Base-by-base conservation (phyloP, 1,284 basidiomycete genomes). In the Stygiomarasmius scandens region DNA sequence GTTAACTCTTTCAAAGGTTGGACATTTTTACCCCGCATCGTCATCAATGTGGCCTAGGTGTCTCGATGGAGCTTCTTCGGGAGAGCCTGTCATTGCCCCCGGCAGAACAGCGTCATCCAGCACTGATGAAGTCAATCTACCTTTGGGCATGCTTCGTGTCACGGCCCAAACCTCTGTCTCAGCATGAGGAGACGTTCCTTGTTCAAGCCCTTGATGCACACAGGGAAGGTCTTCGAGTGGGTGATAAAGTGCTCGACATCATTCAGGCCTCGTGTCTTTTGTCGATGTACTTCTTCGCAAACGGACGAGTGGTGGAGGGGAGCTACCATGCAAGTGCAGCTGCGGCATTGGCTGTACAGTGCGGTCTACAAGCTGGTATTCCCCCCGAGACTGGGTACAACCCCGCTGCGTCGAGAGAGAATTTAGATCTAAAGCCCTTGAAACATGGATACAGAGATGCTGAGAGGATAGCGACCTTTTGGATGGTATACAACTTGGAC, bases 131-230 rank as follows among this genome's bases (percentile, higher is more conserved):
- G 66, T 80, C 89, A 58, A 87, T 92, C 64, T 92, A 85, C 68
- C 80, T 92, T 3, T 90, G 89, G 86, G 87, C 89, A 1, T 90
- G 89, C 68, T 89, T 87, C 67, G 79, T 91, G 46, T 90, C 89
- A 16, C 79, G 89, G 23, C 84, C 87, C 10, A 85, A 83, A 36
- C 80, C 83, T 2, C 75, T 90, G 12, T 82, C 80, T 63, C 82
- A 85, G 54, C 84, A 90, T 64, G 88, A 92, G 71, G 78, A 82
- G 16, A 79, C 84, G 55, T 91, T 89, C 66, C 81, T 91, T 54
- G 73, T 73, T 4, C 79, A 81, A 49, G 74, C 87, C 5, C 80
- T 88, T 22, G 79, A 86, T 24, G 78, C 80, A 0, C 76, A 89
- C 56, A 79, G 76, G 41, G 84, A 87, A 43, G 86, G 83, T 24